Base-by-base conservation (phyloP, 2,329 filamentous ascomycete genomes). In the Fusarium stilboides region DNA sequence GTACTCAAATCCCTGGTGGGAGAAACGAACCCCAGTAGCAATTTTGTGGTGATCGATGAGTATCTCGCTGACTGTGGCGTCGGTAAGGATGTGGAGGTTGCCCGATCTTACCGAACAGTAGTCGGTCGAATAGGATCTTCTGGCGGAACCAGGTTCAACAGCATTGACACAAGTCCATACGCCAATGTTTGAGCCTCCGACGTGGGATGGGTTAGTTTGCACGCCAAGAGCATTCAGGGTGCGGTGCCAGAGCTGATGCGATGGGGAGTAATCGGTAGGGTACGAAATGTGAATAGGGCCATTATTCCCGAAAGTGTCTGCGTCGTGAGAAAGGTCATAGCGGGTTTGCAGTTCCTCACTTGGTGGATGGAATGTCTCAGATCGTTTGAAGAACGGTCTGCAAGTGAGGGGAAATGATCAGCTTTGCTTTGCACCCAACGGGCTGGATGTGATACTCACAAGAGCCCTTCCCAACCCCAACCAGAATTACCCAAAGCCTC, bases 401-500 rank as follows among this genome's bases (percentile, higher is more conserved):
- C 26, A 8, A 28, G 24, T 42, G 19, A 53, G 31, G 2, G 2
- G 34, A 19, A 15, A 47, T 45, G 24, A 66, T 70, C 40, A 70
- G 39, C 43, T 37, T 34, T 14, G n/a, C 6, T 3, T 10, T 6
- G 0, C 13, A 26, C 12, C 34, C 34, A 42, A 22, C 47, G 26
- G 19, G 19, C 12, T 26, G 14, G 40, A 37, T n/a, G 14, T 33
- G 46, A 51, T 12, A 74, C 77, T 76, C 50, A 79, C 77, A 79
- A 34, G 5, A 80, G 65, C 3, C 70, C 64, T 14, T 86, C 77
- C 86, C 86, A 90, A 1, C 82, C 80, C 88, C 88, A 91, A 3
- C 87, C 88, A 2, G 68, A 57, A 68, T 90, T 90, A 1, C 88
- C 88, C 12, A 91, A 76, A 31, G 80, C 76, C 46, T 83, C 84